Conservation (phyloP, 139 green algal genomes). For the Asterochloris sp. region DNA sequence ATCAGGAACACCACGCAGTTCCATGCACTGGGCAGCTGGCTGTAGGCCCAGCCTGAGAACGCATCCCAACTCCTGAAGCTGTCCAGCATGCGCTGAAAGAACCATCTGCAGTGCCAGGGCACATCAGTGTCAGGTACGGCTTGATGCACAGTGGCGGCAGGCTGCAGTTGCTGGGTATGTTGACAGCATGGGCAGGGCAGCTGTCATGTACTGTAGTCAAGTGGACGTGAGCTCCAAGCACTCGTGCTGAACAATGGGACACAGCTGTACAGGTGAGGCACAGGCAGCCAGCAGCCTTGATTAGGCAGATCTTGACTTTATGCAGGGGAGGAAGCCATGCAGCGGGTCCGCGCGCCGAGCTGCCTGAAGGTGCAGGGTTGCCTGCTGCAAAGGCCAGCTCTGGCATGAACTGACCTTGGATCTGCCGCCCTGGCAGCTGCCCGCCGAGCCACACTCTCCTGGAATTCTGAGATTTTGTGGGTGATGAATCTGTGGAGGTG, state of each 20-base stretch:
- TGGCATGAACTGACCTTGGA: background rate
- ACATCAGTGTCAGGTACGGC: background rate
- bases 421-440: constrained; percentile 26
- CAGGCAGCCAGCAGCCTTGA: background rate
- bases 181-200: background rate
- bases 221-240: background rate
- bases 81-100: constrained; percentile 7
- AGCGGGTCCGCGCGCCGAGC: background rate
- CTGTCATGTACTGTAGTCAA: background rate
- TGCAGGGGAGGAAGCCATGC: background rate
- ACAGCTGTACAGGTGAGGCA: background rate
- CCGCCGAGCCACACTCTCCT: constrained; percentile 45
- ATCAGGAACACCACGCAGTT: constrained; percentile 36
- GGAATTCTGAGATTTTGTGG: constrained; percentile 61
- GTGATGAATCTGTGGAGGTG: constrained; percentile 55
- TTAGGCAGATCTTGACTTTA: background rate
- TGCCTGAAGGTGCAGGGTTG: background rate
- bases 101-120: constrained; percentile 15
- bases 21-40: constrained; percentile 26
- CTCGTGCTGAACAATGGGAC: background rate
- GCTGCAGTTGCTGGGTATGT: background rate
- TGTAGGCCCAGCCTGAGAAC: constrained; percentile 1
- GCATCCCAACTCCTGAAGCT: constrained; percentile 13
- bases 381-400: background rate
- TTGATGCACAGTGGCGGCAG: background rate